A percentile compares a stretch with the other conserved stretches of the same genome.
phyloP scores from a whole-genome alignment of 441 rosid genomes.

The Mallotus japonicus region DNA sequence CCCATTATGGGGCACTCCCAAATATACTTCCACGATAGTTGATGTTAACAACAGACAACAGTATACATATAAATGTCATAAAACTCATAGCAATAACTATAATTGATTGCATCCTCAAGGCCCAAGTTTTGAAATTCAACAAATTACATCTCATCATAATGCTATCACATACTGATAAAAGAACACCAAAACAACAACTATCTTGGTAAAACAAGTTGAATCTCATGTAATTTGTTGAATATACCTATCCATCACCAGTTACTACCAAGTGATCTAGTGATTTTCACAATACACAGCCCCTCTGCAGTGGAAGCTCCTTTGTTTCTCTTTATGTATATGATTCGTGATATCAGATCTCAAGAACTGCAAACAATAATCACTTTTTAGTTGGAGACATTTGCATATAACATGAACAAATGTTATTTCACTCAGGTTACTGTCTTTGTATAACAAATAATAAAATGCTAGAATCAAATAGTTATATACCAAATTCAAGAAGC shows the following conservation, averaged over 20 bases:
- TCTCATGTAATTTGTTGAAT: neutral
- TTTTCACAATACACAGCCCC: slow-evolving; percentile 6
- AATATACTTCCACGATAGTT: slow-evolving; percentile 16
- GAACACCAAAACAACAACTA: slow-evolving; percentile 23
- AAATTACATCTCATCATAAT: slow-evolving; percentile 19
- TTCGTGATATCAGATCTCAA: neutral
- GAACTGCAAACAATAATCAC: slow-evolving; percentile 18
- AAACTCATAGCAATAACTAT: slow-evolving; percentile 18
- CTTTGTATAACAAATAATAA: neutral
- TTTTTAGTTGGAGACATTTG: neutral
- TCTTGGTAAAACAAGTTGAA: neutral
- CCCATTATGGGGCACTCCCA: too few relatives aligned
- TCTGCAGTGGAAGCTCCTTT: neutral
- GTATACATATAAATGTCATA: slow-evolving; percentile 13
- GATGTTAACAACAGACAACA: slow-evolving; percentile 22
- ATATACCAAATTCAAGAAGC: neutral
- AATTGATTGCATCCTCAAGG: slow-evolving; percentile 19
- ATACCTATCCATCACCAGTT: slow-evolving; percentile 42
- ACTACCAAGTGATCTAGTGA: neutral
- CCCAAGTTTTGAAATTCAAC: slow-evolving; percentile 13
- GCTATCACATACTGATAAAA: slow-evolving; percentile 19
- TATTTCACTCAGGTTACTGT: neutral
- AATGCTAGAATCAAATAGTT: neutral
- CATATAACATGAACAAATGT: neutral
- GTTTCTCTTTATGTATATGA: neutral